A percentile compares a stretch with the other conserved stretches of the same genome.
phyloP scores from a whole-genome alignment of 2,329 filamentous ascomycete species.

The Alternaria rosae region DNA sequence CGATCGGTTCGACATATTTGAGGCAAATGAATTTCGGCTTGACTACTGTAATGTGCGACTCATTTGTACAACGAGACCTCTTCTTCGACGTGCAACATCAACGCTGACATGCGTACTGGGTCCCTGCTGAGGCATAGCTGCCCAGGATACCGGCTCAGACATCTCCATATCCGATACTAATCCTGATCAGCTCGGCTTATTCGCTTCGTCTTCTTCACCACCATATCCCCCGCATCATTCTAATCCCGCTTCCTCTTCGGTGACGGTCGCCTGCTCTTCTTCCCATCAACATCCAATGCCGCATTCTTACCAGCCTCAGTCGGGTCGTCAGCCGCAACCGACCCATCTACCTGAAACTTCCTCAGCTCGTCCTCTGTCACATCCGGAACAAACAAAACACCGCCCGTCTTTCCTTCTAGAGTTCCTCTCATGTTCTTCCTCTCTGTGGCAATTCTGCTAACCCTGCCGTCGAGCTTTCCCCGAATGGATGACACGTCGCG shows the following conservation, averaged over 20 bases:
- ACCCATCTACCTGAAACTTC: slow-evolving; percentile 3
- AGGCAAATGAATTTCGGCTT: background rate
- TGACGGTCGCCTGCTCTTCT: background rate
- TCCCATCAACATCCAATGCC: background rate
- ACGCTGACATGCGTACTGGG: background rate
- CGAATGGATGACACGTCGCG: background rate
- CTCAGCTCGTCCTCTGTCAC: slow-evolving; percentile 17
- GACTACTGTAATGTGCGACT: background rate
- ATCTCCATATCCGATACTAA: background rate
- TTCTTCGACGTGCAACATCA: background rate
- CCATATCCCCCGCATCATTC: background rate
- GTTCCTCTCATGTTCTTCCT: background rate
- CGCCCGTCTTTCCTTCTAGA: background rate
- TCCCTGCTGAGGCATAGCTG: background rate
- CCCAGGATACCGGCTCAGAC: background rate
- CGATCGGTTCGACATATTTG: background rate
- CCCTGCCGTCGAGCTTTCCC: background rate
- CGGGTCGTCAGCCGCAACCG: slow-evolving; percentile 8
- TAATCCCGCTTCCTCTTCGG: background rate
- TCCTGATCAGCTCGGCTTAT: background rate
- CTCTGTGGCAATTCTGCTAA: background rate
- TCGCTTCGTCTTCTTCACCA: background rate
- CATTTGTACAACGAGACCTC: background rate
- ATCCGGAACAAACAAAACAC: slow-evolving; percentile 12
- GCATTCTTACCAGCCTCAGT: background rate